These are phyloP conservation scores for Pythium volutum DNA, from an alignment of 352 stramenopile genomes.

Conservation along the genomic window DNA sequence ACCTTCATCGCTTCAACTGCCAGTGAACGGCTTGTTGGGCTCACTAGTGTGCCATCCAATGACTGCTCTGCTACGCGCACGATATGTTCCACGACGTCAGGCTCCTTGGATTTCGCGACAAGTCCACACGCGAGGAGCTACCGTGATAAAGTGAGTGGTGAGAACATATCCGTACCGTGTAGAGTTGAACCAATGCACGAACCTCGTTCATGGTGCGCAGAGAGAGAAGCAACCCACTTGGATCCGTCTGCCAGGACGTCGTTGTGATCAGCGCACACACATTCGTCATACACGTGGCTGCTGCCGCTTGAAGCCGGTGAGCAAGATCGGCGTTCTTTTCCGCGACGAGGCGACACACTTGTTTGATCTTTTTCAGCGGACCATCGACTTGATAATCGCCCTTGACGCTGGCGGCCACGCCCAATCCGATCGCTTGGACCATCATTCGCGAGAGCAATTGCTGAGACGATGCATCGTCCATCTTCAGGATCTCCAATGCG, in stretches of 20 bases:
- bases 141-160: background rate
- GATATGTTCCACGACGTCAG: background rate
- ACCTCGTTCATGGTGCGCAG: conserved; percentile 14
- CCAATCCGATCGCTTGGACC: conserved; percentile 3
- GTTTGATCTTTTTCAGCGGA: conserved; percentile 9
- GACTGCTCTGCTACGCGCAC: background rate
- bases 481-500: conserved; percentile 1
- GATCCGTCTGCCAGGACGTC: background rate
- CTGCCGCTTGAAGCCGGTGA: background rate
- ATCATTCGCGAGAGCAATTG: conserved; percentile 2
- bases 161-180: background rate
- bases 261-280: background rate
- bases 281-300: background rate
- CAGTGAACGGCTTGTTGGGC: conserved; percentile 24
- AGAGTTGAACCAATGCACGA: background rate
- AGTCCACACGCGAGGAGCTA: conserved; percentile 14
- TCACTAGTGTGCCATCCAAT: background rate
- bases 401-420: background rate
- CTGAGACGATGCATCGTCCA: background rate
- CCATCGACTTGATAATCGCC: background rate
- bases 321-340: background rate
- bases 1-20: conserved; percentile 34
- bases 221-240: background rate
- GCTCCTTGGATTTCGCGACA: background rate
- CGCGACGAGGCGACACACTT: background rate